Base-by-base conservation (phyloP, 805 yeast genomes). In the Phaffomyces opuntiae region DNA sequence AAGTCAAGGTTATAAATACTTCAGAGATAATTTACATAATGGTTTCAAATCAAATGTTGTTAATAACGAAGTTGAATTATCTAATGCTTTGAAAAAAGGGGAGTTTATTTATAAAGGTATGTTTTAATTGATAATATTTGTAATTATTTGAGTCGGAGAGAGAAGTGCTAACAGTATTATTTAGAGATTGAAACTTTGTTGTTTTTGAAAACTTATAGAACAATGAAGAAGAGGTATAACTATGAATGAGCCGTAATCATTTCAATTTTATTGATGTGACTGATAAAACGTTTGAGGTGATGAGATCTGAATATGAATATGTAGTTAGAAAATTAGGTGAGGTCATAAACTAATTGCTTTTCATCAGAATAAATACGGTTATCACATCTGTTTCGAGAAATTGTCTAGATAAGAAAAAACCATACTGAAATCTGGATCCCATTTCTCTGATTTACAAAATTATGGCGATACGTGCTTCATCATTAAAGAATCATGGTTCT, bases 121-220 rank as follows among this genome's bases (percentile, higher is more conserved):
- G 57, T 43, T 17, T 27, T 9, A 9, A 21, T 6, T 9, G 9
- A 5, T 8, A 4, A 9, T 35, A 5, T 17, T n/a, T n/a, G n/a
- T n/a, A n/a, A n/a, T n/a, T n/a, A n/a, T n/a, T 9, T 5, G 24
- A 21, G 7, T 21, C 4, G 24, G 24, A 12, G 13, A 9, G 7
- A 17, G 9, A 7, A 17, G 21, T 19, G 12, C 12, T 35, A 35
- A 35, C 13, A 14, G 4, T 5, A 6, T 25, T 7, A 12, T 3
- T 16, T 38, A 54, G 58, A 54, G 35, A 46, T 54, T 21, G 56
- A 54, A 32, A 51, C 56, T 8, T 19, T 54, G 43, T 45, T 54
- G 24, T 54, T 54, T 38, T 42, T 54, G n/a, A 48, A 50, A 4
- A 29, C 49, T n/a, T 54, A 54, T 33, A 45, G 58, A 38, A 53